phyloP scores from a whole-genome alignment of 306 rosid genomes.

The Nissolia schottii region DNA sequence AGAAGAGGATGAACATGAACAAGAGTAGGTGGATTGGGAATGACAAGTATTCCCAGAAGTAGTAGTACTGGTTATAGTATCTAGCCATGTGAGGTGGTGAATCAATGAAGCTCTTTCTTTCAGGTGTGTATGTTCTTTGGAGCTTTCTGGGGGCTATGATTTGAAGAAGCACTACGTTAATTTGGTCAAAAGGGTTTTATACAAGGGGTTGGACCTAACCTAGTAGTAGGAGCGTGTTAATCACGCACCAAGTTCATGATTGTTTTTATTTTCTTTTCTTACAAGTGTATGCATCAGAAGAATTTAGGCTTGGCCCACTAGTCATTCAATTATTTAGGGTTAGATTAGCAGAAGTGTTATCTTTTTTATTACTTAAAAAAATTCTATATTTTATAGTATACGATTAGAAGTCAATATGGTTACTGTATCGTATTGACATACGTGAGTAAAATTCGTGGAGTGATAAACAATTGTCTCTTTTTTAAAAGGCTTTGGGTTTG shows the following conservation, averaged over 20 bases:
- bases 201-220: slow-evolving; percentile 13
- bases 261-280: not conserved
- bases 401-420: too few relatives aligned
- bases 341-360: too few relatives aligned
- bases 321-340: too few relatives aligned
- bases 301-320: too few relatives aligned
- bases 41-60: slow-evolving; percentile 46
- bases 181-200: slow-evolving; percentile 15
- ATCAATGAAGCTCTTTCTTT: not conserved
- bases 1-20: slow-evolving; percentile 45
- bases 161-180: not conserved
- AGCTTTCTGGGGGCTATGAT: slow-evolving; percentile 9
- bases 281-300: not conserved
- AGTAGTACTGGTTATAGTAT: slow-evolving; percentile 30
- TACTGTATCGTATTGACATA: too few relatives aligned
- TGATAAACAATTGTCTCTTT: too few relatives aligned
- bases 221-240: not conserved
- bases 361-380: too few relatives aligned
- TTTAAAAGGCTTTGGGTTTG: too few relatives aligned
- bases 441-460: too few relatives aligned
- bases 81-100: slow-evolving; percentile 38
- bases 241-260: not conserved
- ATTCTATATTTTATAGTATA: too few relatives aligned
- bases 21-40: slow-evolving; percentile 60
- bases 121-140: not conserved